These are phyloP conservation scores for Globisporangium solare DNA, from an alignment of 352 stramenopile genomes.

Conservation along the genomic window DNA sequence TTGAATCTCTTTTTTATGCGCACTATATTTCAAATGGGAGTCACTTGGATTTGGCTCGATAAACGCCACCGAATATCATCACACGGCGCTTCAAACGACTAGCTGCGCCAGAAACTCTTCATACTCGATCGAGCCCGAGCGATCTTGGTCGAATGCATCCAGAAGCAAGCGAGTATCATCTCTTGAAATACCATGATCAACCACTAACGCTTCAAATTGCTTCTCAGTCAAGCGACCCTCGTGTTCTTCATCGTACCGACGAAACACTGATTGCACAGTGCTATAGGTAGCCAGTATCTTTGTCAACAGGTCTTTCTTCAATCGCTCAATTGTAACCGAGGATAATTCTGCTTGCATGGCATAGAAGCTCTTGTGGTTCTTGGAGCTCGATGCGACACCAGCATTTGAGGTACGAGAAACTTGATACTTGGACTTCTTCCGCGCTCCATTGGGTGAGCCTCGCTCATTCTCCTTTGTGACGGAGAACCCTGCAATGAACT, in stretches of 20 bases:
- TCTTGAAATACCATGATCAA: constrained; percentile 26
- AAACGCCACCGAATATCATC: background rate
- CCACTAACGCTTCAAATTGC: constrained; percentile 45
- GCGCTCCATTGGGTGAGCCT: constrained; percentile 4
- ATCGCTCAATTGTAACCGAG: constrained; percentile 18
- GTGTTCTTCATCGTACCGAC: constrained; percentile 40
- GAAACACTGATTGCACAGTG: constrained; percentile 48
- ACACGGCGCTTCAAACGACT: constrained; percentile 19
- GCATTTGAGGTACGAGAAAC: constrained; percentile 11
- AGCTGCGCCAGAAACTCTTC: constrained; percentile 50
- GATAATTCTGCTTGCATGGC: background rate
- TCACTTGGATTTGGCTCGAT: no score
- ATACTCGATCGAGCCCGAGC: constrained; percentile 50
- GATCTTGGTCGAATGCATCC: constrained; percentile 36
- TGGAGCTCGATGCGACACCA: constrained; percentile 7
- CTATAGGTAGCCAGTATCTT: constrained; percentile 34
- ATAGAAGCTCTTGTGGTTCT: constrained; percentile 1
- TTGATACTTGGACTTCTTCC: constrained; percentile 18
- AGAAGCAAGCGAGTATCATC: constrained; percentile 29
- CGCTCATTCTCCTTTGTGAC: constrained; percentile 22
- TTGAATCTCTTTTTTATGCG: background rate
- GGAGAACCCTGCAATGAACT: constrained; percentile 53
- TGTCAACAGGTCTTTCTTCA: constrained; percentile 45
- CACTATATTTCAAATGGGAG: no score
- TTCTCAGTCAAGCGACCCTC: constrained; percentile 27